Evolutionary conservation across 805 yeast genomes (phyloP), one percentile per base, ranked within the genome.

Genomic region (Metschnikowia lachancei): DNA sequence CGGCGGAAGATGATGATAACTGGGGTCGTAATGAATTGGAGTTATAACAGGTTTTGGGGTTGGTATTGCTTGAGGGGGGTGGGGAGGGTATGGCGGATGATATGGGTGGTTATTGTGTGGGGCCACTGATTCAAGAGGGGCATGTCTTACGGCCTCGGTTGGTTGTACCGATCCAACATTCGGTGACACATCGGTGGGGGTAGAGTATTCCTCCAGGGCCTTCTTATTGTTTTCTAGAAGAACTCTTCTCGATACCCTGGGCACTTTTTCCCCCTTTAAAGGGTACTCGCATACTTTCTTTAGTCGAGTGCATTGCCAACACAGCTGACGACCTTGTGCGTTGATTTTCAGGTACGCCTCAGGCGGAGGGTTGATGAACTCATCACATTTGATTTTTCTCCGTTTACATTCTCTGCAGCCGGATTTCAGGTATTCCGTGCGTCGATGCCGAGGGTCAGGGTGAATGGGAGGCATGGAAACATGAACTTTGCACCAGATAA

Each of bases 371-470:
- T 49, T 37, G 19, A 39, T 19, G 38, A 47, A 53, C 46, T 69
- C 74, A 34, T 67, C 70, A 37, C 74, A 69, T 49, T 72, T 72
- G 39, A 72, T 71, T 48, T 72, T 72, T 43, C 74, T 61, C 22
- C 74, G 60, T 49, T 71, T 72, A 52, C 77, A 72, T 47, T 69
- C 74, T 14, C 63, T 52, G 51, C 77, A 72, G 3, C 77, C 77
- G 14, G 61, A 63, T 44, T 68, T 67, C 52, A 65, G 62, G 51
- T 70, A 70, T 48, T 57, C 63, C 16, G 51, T 41, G 20, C 57
- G 56, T 35, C 41, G 48, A 32, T 3, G 10, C 13, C 39, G 29
- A 16, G 14, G 13, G 17, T 43, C 34, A 16, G 14, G 13, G 17
- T 43, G 42, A 13, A 26, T 28, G 35, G 19, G 24, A 3, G 39